Conservation (phyloP, 2,329 filamentous ascomycete species). For the Sordariomycetes sp. region DNA sequence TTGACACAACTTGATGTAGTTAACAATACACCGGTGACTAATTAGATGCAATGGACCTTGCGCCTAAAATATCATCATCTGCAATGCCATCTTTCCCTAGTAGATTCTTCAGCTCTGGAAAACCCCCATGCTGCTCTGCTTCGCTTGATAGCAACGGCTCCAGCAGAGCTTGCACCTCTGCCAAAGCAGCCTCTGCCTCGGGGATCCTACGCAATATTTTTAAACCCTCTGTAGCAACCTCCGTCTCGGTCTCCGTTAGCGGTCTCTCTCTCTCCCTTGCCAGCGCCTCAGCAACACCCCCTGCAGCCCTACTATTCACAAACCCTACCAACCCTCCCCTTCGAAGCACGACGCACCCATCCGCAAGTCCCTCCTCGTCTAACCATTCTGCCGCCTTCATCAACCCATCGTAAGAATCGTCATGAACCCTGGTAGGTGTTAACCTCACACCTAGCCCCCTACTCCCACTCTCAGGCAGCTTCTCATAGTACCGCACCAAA, state of each 20-base stretch:
- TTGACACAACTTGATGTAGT: too few species aligned
- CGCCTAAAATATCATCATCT: too few species aligned
- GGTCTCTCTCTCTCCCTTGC: not conserved
- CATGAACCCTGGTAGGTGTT: conserved; percentile 33
- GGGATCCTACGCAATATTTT: not conserved
- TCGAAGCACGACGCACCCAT: conserved; percentile 28
- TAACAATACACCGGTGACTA: too few species aligned
- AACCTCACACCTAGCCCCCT: conserved; percentile 26
- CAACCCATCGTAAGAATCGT: conserved; percentile 33
- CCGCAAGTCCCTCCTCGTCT: conserved; percentile 17
- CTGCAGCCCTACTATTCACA: not conserved
- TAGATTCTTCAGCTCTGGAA: not conserved
- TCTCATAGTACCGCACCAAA: conserved; percentile 26
- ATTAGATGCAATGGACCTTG: too few species aligned
- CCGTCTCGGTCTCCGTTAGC: not conserved
- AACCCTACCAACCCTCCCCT: conserved; percentile 25
- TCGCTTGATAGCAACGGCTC: not conserved
- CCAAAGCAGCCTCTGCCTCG: not conserved
- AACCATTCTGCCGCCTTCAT: conserved; percentile 24
- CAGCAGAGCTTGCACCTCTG: not conserved
- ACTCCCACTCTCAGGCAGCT: conserved; percentile 22
- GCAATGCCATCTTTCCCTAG: too few species aligned
- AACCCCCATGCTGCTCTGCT: not conserved
- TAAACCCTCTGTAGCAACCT: not conserved
- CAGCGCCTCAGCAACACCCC: not conserved